Evolutionary conservation across 192 early-diverging fungal genomes (phyloP), one percentile per base, ranked within the genome.

Genomic region (Podila clonocystis): DNA sequence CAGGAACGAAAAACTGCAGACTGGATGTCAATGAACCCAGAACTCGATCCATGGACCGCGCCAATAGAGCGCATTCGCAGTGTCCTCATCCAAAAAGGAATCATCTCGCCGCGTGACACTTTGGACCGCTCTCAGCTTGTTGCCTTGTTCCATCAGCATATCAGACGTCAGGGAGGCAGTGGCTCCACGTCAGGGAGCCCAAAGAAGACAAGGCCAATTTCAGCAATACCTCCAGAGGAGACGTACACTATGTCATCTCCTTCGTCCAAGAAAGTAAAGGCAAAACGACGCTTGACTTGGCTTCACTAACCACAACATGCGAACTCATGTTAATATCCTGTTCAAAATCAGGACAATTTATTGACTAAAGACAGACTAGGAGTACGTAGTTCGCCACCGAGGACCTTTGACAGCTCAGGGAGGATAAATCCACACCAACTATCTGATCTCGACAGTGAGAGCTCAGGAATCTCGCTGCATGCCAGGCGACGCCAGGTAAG

Each of bases 61-160:
- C 52, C 52, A 55, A 55, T 9, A 17, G 52, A 55, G 52, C 52
- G 24, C 52, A 20, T 55, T n/a, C 52, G 52, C 3, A 55, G 52
- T 22, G 24, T 55, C 24, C 52, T 55, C n/a, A 55, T 55, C 52
- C 52, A 55, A 55, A n/a, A 55, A 55, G 52, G 52, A n/a, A 55
- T 55, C 52, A 55, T 55, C 52, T 55, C 52, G 4, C 52, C 52
- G 22, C 52, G 52, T 17, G 20, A n/a, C 52, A 55, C n/a, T 55
- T 55, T 26, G 24, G 52, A 55, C n/a, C 20, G 24, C 24, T 26
- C 52, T 24, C 52, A 55, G 6, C 52, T 55, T 26, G 52, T n/a
- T 4, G 24, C 52, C 17, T 26, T 55, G 8, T 55, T 55, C 24
- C 52, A 55, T 9, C 52, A 24, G 11, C 24, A 24, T 55, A 55